Base-by-base conservation (phyloP, 805 yeast genomes). In the Ogataea chonburiensis region DNA sequence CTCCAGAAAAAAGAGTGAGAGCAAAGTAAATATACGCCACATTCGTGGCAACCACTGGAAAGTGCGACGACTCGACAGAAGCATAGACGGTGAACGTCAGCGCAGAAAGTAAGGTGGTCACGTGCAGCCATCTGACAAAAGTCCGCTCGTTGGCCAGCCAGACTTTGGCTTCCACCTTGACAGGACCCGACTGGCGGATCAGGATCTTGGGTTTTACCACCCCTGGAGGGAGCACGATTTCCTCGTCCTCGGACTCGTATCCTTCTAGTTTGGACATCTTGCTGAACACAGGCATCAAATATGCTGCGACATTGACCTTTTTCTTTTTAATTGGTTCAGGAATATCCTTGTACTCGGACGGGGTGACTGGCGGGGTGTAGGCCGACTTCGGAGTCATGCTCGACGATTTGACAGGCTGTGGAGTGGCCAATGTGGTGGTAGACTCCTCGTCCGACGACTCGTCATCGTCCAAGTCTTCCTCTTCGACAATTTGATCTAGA, bases 81-180 rank as follows among this genome's bases (percentile, higher is more conserved):
- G 80, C 75, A 66, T 86, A 86, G 37, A 93, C 75, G 11, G 93
- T 72, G 55, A 89, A 88, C 0, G 98, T 87, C 52, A 93, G 66
- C 0, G 89, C 80, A 14, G 95, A 79, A 49, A 93, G 71, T 56
- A 93, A 67, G 0, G 94, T 78, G 10, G 95, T 84, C 15, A 91
- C 91, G 45, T 83, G 88, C 47, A 93, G 70, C 98, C 98, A 93
- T 62, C 94, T 77, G 68, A 86, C 82, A 67, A 89, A 91, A 3
- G 98, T 93, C 61, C 98, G 82, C 67, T 93, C 98, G 57, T 93
- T 93, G 18, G 98, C 98, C 46, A 93, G 71, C 97, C 98, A 93
- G 10, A 93, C 98, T 58, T 93, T 93, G 19, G 98, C 94, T 67
- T 93, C 98, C 40, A 93, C 89, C 63, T 85, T 88, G 38, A 88